Evolutionary conservation across 345 rosid species (phyloP).

Genomic region (Microthlaspi erraticum): DNA sequence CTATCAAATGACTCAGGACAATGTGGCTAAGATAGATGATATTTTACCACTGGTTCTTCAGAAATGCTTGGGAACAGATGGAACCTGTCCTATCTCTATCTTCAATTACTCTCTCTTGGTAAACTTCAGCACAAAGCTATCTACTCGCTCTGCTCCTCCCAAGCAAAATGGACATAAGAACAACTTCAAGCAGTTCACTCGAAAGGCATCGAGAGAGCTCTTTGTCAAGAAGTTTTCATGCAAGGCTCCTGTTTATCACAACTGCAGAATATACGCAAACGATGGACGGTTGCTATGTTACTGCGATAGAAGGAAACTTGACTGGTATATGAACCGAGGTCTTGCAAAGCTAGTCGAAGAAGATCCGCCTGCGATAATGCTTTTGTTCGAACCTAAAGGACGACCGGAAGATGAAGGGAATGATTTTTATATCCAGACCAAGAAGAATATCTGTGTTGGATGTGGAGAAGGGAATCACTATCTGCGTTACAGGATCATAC

Average conservation of each 20-base stretch:
- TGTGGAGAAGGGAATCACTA: slow-evolving; percentile 97
- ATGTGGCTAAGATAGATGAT: slow-evolving; percentile 51
- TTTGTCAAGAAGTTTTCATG: slow-evolving; percentile 94
- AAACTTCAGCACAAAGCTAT: slow-evolving; percentile 54
- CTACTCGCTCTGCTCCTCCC: slow-evolving; percentile 46
- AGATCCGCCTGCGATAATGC: slow-evolving; percentile 87
- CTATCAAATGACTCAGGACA: slow-evolving; percentile 50
- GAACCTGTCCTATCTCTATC: slow-evolving; percentile 71
- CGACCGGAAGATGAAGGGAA: slow-evolving; percentile 97
- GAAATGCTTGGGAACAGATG: slow-evolving; percentile 74
- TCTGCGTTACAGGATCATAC: slow-evolving; percentile 88
- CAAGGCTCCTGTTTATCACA: slow-evolving; percentile 96
- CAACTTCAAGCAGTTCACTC: slow-evolving; percentile 57
- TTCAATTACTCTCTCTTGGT: slow-evolving; percentile 75
- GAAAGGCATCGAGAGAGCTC: slow-evolving; percentile 76
- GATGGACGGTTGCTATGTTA: slow-evolving; percentile 95
- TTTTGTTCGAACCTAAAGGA: slow-evolving; percentile 93
- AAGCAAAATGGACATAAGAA: slow-evolving; percentile 61
- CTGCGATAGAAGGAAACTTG: slow-evolving; percentile 87
- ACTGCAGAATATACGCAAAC: slow-evolving; percentile 91
- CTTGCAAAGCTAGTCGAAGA: slow-evolving; percentile 86
- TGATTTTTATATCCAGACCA: slow-evolving; percentile 93
- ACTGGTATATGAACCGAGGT: slow-evolving; percentile 83
- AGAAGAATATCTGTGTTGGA: slow-evolving; percentile 90
- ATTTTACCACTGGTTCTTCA: slow-evolving; percentile 58